Evolutionary conservation across 768 basidiomycete genomes (phyloP).

Genomic region (Mycena haematopus): DNA sequence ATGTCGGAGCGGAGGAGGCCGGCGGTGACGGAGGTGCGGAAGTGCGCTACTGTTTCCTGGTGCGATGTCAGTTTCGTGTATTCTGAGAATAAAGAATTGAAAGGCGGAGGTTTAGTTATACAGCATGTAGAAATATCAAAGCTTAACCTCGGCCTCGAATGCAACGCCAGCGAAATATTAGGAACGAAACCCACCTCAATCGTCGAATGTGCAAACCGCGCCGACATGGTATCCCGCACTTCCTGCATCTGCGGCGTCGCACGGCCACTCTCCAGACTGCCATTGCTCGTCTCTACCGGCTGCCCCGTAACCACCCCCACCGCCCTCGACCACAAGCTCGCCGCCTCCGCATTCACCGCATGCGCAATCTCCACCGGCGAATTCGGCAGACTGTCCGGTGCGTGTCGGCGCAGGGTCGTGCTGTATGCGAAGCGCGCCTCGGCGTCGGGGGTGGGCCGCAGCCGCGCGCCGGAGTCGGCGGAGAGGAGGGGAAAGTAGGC

Average conservation of each 20-base stretch:
- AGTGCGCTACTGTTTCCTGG: slow-evolving; percentile 78
- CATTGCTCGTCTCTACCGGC: slow-evolving; percentile 33
- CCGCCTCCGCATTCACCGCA: slow-evolving; percentile 54
- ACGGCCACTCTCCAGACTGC: slow-evolving; percentile 47
- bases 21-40: slow-evolving; percentile 63
- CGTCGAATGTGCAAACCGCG: slow-evolving; percentile 68
- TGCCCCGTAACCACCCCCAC: slow-evolving; percentile 49
- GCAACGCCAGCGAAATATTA: too few relatives aligned
- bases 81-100: too few relatives aligned
- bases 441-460: slow-evolving; percentile 68
- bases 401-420: slow-evolving; percentile 77
- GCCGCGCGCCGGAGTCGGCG: slow-evolving; percentile 52
- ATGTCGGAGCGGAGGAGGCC: slow-evolving; percentile 74
- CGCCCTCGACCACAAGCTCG: slow-evolving; percentile 56
- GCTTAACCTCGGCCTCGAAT: too few relatives aligned
- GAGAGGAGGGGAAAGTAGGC: slow-evolving; percentile 75
- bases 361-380: slow-evolving; percentile 57
- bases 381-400: slow-evolving; percentile 50
- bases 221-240: slow-evolving; percentile 64
- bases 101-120: too few relatives aligned
- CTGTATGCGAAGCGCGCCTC: slow-evolving; percentile 83
- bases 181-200: slow-evolving; percentile 70
- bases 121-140: too few relatives aligned
- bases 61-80: slow-evolving; percentile 7
- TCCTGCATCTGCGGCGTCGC: slow-evolving; percentile 40